These are phyloP conservation scores for Backusella liffmaniae DNA, from an alignment of 192 early-diverging fungal species.

Conservation along the genomic window DNA sequence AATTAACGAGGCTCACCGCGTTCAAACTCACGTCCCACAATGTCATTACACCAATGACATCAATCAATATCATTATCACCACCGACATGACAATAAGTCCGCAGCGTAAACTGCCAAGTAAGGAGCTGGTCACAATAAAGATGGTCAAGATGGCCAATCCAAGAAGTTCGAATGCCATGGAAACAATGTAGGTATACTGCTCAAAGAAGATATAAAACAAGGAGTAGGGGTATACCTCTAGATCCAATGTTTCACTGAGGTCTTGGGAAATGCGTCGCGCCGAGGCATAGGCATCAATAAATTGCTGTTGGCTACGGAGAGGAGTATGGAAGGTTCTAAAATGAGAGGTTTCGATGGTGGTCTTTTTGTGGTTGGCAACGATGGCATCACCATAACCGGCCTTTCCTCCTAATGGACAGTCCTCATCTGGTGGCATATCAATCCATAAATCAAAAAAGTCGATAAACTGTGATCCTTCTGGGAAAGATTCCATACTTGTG, in stretches of 20 bases:
- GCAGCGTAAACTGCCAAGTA: constrained; percentile 51
- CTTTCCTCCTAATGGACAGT: constrained; percentile 61
- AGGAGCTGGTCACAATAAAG: constrained; percentile 46
- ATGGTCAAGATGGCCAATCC: constrained; percentile 51
- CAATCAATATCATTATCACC: constrained; percentile 58
- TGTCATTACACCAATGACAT: constrained; percentile 57
- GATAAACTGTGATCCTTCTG: constrained; percentile 56
- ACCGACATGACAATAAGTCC: constrained; percentile 52
- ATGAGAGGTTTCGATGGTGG: constrained; percentile 51
- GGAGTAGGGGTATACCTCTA: constrained; percentile 60
- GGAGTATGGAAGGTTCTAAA: constrained; percentile 63
- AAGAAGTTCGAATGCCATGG: constrained; percentile 49
- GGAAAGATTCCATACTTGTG: constrained; percentile 54
- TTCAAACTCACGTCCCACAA: constrained; percentile 59
- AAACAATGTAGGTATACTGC: constrained; percentile 57
- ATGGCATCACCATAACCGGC: constrained; percentile 65
- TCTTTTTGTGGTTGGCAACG: constrained; percentile 33
- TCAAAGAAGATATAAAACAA: constrained; percentile 70
- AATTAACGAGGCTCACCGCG: constrained; percentile 62
- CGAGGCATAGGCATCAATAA: constrained; percentile 54
- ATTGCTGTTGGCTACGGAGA: constrained; percentile 53
- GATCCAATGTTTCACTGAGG: constrained; percentile 36
- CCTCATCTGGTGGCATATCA: constrained; percentile 44
- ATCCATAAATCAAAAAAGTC: constrained; percentile 54
- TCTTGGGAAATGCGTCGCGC: constrained; percentile 58